Evolutionary conservation across 106 monocot genomes (phyloP).

Genomic region (Ottelia alismoides): DNA sequence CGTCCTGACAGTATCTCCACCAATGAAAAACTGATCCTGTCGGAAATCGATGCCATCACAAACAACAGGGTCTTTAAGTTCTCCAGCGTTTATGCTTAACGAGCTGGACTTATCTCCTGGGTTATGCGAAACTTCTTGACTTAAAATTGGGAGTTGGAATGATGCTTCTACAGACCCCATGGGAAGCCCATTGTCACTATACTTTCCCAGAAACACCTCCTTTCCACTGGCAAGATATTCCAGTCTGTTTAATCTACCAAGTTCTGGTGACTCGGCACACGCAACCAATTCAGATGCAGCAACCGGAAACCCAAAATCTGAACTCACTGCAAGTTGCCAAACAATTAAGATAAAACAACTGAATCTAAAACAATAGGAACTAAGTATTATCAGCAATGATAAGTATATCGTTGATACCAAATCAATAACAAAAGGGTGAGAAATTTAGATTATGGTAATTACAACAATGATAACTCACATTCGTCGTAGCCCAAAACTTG

Average conservation of each 20-base stretch:
- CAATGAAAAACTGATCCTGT: slow-evolving; percentile 22
- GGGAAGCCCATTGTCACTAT: not conserved
- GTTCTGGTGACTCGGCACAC: not conserved
- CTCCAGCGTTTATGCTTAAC: slow-evolving; percentile 36
- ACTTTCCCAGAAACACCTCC: not conserved
- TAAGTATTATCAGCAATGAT: too few species aligned
- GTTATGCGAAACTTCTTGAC: not conserved
- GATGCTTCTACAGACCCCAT: not conserved
- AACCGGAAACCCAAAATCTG: not conserved
- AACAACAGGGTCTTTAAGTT: slow-evolving; percentile 1
- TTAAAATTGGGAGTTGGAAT: too few species aligned
- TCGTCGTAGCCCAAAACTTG: too few species aligned
- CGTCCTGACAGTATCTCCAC: slow-evolving; percentile 27
- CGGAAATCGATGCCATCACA: slow-evolving; percentile 15
- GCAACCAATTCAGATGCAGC: not conserved
- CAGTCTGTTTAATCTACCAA: too few species aligned
- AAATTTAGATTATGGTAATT: too few species aligned
- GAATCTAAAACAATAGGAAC: too few species aligned
- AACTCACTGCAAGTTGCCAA: not conserved
- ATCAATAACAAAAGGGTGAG: too few species aligned
- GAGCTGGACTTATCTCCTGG: not conserved
- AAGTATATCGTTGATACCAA: too few species aligned
- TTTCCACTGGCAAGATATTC: too few species aligned
- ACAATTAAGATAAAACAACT: too few species aligned
- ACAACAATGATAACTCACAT: too few species aligned